Conservation (phyloP, 345 rosid species). For the Firmiana major region DNA sequence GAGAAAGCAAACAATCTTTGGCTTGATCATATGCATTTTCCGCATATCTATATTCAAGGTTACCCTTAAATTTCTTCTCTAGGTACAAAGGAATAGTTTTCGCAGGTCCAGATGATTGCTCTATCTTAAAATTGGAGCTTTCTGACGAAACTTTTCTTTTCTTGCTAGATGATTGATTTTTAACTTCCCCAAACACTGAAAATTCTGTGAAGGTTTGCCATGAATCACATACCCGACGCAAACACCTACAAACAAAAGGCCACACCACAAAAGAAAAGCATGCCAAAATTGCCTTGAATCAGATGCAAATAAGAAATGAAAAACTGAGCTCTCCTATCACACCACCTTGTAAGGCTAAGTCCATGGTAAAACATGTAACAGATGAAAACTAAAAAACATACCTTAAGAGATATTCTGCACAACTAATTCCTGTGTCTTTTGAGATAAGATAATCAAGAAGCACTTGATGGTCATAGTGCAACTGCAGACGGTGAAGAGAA, state of each 20-base stretch:
- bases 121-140: conserved; percentile 22
- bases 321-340: background rate
- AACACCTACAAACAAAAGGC: conserved; percentile 40
- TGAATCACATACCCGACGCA: conserved; percentile 50
- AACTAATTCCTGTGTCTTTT: conserved; percentile 62
- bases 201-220: conserved; percentile 54
- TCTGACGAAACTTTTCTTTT: conserved; percentile 41
- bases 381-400: conserved; percentile 25
- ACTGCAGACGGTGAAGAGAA: conserved; percentile 33
- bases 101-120: conserved; percentile 9
- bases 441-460: conserved; percentile 93
- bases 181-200: conserved; percentile 25
- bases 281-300: background rate
- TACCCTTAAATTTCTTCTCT: conserved; percentile 18
- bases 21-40: conserved; percentile 44
- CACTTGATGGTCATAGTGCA: conserved; percentile 87
- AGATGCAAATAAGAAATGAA: background rate
- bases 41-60: conserved; percentile 14
- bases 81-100: conserved; percentile 9
- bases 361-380: background rate
- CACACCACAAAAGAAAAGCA: background rate
- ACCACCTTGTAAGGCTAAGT: background rate
- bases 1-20: conserved; percentile 68
- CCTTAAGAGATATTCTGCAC: conserved; percentile 87
- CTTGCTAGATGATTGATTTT: conserved; percentile 36